phyloP scores from a whole-genome alignment of 2,329 filamentous ascomycete species.

The Pseudogymnoascus sp. region DNA sequence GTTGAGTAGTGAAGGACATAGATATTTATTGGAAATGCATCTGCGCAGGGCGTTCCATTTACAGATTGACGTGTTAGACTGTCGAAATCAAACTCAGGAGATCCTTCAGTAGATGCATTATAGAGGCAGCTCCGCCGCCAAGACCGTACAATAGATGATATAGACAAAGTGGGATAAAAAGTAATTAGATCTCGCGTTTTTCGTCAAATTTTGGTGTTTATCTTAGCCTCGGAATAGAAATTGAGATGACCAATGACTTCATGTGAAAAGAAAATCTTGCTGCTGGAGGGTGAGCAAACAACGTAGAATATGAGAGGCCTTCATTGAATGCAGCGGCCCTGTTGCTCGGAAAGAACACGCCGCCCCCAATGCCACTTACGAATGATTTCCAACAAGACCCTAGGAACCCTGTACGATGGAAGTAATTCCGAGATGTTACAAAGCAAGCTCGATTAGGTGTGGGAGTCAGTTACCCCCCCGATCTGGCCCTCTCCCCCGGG shows the following conservation, averaged over 20 bases:
- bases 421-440: not conserved
- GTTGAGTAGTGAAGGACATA: not conserved
- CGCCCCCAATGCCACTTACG: not conserved
- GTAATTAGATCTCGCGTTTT: not conserved
- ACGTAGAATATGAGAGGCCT: not conserved
- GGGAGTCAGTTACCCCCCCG: not conserved
- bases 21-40: constrained; percentile 38
- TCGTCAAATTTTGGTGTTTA: not conserved
- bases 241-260: not conserved
- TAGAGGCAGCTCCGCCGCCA: constrained; percentile 89
- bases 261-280: not conserved
- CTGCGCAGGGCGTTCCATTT: constrained; percentile 90
- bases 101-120: constrained; percentile 77
- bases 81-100: constrained; percentile 88
- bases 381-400: not conserved
- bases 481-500: not conserved
- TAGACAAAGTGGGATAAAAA: not conserved
- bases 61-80: constrained; percentile 96
- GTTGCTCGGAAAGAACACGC: not conserved
- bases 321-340: not conserved
- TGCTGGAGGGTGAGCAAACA: not conserved
- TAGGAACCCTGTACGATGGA: not conserved
- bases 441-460: not conserved
- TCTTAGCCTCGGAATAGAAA: not conserved
- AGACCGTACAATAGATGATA: constrained; percentile 45